Percentiles rank a stretch among this genome's conserved stretches.
Evolutionary conservation across 371 early-diverging fungal genomes (phyloP).

Genomic region (Apophysomyces variabilis): DNA sequence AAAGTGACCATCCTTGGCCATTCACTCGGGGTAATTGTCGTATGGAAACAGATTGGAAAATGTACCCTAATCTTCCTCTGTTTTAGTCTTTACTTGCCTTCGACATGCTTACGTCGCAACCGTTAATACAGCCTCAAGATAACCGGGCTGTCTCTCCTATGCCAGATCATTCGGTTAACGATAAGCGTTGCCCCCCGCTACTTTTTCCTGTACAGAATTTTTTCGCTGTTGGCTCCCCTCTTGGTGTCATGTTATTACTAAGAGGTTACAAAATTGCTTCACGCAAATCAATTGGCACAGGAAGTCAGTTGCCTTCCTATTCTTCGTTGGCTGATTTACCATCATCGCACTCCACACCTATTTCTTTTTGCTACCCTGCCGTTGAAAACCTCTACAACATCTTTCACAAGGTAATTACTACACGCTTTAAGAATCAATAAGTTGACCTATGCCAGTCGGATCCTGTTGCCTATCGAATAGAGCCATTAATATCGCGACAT

Average conservation of each 20-base stretch:
- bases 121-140: constrained; percentile 36
- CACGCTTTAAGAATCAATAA: background rate
- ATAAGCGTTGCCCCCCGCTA: constrained; percentile 21
- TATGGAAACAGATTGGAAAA: background rate
- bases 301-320: background rate
- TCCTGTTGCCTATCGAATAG: constrained; percentile 72
- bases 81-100: constrained; percentile 70
- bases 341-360: constrained; percentile 25
- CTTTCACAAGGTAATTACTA: constrained; percentile 63
- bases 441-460: constrained; percentile 34
- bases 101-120: constrained; percentile 78
- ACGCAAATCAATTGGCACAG: constrained; percentile 32
- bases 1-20: constrained; percentile 82
- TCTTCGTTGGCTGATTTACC: constrained; percentile 13
- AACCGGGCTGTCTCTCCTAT: constrained; percentile 4
- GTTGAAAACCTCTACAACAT: constrained; percentile 81
- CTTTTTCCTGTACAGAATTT: constrained; percentile 60
- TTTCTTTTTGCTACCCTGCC: constrained; percentile 62
- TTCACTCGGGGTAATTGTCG: constrained; percentile 68
- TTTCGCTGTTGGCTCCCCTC: constrained; percentile 78
- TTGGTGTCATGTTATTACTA: constrained; percentile 76
- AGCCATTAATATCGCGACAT: constrained; percentile 67
- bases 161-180: constrained; percentile 4
- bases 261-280: constrained; percentile 68
- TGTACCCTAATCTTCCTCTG: background rate